Conservation (phyloP, 305 asterid species). For the Ilex paraguariensis region DNA sequence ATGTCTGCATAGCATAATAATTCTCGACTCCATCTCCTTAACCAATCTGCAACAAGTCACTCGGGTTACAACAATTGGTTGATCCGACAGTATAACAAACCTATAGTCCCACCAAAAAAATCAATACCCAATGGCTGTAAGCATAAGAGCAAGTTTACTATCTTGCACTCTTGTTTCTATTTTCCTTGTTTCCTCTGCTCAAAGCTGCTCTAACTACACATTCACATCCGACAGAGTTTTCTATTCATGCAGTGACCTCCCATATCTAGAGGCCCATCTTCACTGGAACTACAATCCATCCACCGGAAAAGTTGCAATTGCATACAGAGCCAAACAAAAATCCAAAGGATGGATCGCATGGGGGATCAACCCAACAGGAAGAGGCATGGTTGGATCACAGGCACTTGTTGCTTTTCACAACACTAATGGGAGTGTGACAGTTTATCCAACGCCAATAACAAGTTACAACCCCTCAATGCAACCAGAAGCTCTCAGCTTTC, state of each 20-base stretch:
- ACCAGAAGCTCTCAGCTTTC: slow-evolving; percentile 23
- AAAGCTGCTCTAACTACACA: slow-evolving; percentile 30
- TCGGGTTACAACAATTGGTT: too few relatives aligned
- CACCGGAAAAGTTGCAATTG: slow-evolving; percentile 27
- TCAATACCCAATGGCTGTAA: background rate
- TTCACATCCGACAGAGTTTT: slow-evolving; percentile 26
- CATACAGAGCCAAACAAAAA: slow-evolving; percentile 35
- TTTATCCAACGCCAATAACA: slow-evolving; percentile 31
- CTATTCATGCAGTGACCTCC: slow-evolving; percentile 34
- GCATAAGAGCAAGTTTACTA: slow-evolving; percentile 7
- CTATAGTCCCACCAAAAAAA: background rate
- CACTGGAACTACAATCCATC: slow-evolving; percentile 42
- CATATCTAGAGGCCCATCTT: slow-evolving; percentile 32
- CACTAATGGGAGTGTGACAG: slow-evolving; percentile 34
- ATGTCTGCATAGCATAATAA: too few relatives aligned
- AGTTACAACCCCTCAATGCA: slow-evolving; percentile 42
- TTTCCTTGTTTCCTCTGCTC: slow-evolving; percentile 20
- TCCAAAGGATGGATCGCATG: slow-evolving; percentile 45
- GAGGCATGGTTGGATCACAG: slow-evolving; percentile 53
- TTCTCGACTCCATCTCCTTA: too few relatives aligned
- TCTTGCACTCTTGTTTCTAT: slow-evolving; percentile 15
- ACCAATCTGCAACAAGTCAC: too few relatives aligned
- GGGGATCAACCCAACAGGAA: slow-evolving; percentile 46
- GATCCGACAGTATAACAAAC: too few relatives aligned
- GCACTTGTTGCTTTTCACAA: slow-evolving; percentile 42